Evolutionary conservation across 352 stramenopile genomes (phyloP).

Genomic region (Stramenopiles sp.): DNA sequence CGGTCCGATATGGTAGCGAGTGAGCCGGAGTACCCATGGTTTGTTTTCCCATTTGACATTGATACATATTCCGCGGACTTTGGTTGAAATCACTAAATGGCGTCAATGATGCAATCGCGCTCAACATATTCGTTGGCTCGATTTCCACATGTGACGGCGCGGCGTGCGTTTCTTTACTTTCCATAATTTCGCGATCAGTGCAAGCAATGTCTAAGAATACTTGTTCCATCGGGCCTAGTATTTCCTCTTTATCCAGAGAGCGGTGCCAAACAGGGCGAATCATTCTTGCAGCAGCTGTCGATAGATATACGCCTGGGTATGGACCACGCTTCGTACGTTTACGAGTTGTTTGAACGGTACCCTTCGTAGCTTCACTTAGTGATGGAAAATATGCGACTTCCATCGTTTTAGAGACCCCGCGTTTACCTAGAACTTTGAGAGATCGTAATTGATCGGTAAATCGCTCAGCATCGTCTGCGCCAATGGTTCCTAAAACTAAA

Average conservation of each 20-base stretch:
- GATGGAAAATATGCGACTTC: neutral
- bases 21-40: slow-evolving; percentile 98
- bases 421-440: neutral
- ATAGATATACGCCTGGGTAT: slow-evolving; percentile 94
- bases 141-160: slow-evolving; percentile 95
- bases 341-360: neutral
- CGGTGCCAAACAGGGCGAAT: slow-evolving; percentile 30
- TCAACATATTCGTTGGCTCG: slow-evolving; percentile 98
- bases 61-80: slow-evolving; percentile 99
- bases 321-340: slow-evolving; percentile 48
- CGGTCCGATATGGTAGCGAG: slow-evolving; percentile 76
- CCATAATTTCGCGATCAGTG: slow-evolving; percentile 78
- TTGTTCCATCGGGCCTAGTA: slow-evolving; percentile 28
- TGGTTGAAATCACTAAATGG: slow-evolving; percentile 99
- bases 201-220: slow-evolving; percentile 94
- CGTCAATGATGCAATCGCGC: slow-evolving; percentile 90
- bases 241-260: slow-evolving; percentile 22
- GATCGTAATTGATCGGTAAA: neutral
- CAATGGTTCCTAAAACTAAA: neutral
- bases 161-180: slow-evolving; percentile 21
- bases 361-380: neutral
- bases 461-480: neutral
- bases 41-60: slow-evolving; percentile 99
- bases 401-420: neutral
- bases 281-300: slow-evolving; percentile 77